A percentile compares a stretch with the other conserved stretches of the same genome.
Evolutionary conservation across 257 asterid species (phyloP).

Genomic region (Cordia subcordata): DNA sequence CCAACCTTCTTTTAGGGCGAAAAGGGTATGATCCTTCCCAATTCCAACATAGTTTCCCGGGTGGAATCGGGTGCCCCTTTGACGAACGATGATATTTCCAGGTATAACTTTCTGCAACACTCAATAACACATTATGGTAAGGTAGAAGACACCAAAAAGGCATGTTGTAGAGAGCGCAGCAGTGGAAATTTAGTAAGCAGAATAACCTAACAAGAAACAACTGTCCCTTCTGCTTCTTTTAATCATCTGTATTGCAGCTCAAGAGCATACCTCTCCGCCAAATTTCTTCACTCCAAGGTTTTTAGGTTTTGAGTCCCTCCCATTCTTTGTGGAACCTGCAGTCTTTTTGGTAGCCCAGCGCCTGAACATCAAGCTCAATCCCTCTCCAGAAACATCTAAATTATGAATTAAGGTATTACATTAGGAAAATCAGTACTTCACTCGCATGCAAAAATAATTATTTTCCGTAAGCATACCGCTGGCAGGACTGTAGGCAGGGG

Average conservation of each 20-base stretch:
- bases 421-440: constrained; percentile 1
- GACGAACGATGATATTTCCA: constrained; percentile 89
- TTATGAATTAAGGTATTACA: neutral
- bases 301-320: constrained; percentile 85
- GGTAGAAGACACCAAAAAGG: neutral
- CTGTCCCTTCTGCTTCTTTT: neutral
- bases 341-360: constrained; percentile 95
- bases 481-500: constrained; percentile 49
- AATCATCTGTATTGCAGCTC: neutral
- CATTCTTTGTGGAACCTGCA: constrained; percentile 91
- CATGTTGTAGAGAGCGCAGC: no score
- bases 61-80: constrained; percentile 93
- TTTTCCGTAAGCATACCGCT: constrained; percentile 36
- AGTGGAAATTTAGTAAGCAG: neutral
- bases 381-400: constrained; percentile 68
- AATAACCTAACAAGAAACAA: neutral
- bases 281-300: constrained; percentile 89
- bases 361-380: constrained; percentile 67
- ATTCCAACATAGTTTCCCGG: constrained; percentile 85
- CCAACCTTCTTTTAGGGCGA: constrained; percentile 77
- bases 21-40: constrained; percentile 87
- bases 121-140: constrained; percentile 6
- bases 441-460: neutral
- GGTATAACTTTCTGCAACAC: constrained; percentile 73
- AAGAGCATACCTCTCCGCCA: constrained; percentile 81